Conservation (phyloP, 306 rosid genomes). For the Lathyrus oleraceus region DNA sequence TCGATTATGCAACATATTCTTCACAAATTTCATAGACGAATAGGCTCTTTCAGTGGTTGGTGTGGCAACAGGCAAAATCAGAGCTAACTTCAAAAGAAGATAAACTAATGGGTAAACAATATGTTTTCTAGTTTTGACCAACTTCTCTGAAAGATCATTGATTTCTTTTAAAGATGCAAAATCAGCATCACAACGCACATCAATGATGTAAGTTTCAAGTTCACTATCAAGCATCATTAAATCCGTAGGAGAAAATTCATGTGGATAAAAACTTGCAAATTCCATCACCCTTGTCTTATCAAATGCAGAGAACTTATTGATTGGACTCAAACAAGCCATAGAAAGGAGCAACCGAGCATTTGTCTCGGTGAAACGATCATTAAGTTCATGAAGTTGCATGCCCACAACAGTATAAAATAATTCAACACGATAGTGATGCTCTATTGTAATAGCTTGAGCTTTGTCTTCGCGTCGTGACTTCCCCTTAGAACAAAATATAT, state of each 20-base stretch:
- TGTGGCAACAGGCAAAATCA: not conserved
- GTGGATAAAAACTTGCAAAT: not conserved
- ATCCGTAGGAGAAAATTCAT: not conserved
- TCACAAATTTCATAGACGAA: conserved; percentile 1
- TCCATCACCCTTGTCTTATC: conserved; percentile 2
- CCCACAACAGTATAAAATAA: not conserved
- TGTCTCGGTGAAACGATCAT: not conserved
- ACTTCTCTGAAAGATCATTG: conserved; percentile 2
- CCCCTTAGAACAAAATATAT: conserved; percentile 5
- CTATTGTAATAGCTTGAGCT: conserved; percentile 6
- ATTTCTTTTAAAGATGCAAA: not conserved
- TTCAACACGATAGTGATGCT: conserved; percentile 7
- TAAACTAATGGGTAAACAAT: conserved; percentile 11
- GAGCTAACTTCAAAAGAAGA: not conserved
- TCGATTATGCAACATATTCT: not conserved
- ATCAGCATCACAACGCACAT: not conserved
- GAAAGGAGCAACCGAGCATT: conserved; percentile 8
- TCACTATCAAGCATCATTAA: not conserved
- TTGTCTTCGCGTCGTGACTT: not conserved
- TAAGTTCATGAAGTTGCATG: conserved; percentile 6
- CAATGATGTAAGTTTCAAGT: not conserved
- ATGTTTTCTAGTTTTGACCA: conserved; percentile 7
- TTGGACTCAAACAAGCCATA: conserved; percentile 12
- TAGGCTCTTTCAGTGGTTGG: not conserved
- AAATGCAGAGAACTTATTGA: not conserved